Base-by-base conservation (phyloP, 305 asterid genomes). In the Nicotiana rustica region DNA sequence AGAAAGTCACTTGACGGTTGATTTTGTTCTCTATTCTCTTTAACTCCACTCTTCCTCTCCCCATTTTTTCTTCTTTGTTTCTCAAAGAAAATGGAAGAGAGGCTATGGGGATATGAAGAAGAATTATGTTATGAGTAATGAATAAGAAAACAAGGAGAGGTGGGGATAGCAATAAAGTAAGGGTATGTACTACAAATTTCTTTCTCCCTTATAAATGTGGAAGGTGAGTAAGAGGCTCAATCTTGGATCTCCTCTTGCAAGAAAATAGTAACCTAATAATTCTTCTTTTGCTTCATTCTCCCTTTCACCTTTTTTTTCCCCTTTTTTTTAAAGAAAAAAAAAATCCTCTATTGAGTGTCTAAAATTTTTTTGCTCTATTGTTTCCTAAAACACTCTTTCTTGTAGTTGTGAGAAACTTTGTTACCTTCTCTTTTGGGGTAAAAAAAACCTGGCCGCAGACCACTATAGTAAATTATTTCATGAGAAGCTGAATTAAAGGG, bases 21-120 rank as follows among this genome's bases (percentile, higher is more conserved):
- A 94, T 94, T 84, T 94, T 94, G 94, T 94, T 94, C 85, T 92
- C 97, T 66, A 92, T 93, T 67, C 96, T 91, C 87, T 92, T 89
- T 88, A 92, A 25, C 87, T 92, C 97, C 70, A 93, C 97, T 90
- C 94, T 89, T 14, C 97, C 97, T 87, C 97, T 91, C 82, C 97
- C 97, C 97, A 93, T 93, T 81, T 52, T 83, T 64, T 3, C 8
- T 41, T 41, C 49, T 41, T 41, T 41, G 0, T 67, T 70, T 71
- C 29, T 36, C 56, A 55, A n/a, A 15, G 21, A 4, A 25, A 64
- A 9, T 12, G 56, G 25, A 35, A 35, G 3, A 8, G 25, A 9
- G 6, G n/a, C 25, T 47, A 49, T 44, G 19, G 1, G 29, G 55
- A 15, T 15, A 10, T 17, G 12, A 4, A 38, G 14, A 12, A 12